Conservation (phyloP, 2,329 filamentous ascomycete genomes). For the Sporothrix inflata region DNA sequence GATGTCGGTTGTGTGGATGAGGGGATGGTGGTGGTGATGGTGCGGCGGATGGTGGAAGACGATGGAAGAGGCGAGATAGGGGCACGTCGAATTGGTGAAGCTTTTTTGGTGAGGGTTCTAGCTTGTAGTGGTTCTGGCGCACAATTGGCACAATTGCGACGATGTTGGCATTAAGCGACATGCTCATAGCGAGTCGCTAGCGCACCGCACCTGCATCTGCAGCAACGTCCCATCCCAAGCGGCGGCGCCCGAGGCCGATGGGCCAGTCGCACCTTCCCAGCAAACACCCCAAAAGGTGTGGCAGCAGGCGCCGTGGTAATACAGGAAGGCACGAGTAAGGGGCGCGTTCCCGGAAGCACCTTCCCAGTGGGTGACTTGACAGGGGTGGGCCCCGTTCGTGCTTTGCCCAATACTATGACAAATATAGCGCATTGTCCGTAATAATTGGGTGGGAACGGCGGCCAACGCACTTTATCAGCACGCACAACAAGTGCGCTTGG, state of each 20-base stretch:
- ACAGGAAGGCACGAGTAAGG: neutral
- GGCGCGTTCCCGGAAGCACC: conserved; percentile 8
- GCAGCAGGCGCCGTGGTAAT: neutral
- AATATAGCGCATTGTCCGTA: conserved; percentile 26
- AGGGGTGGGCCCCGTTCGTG: conserved; percentile 12
- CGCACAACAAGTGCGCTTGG: neutral
- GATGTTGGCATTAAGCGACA: conserved; percentile 17
- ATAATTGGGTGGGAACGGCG: conserved; percentile 16
- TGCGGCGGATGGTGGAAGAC: neutral
- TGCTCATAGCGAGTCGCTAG: conserved; percentile 21
- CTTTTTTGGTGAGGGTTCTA: conserved; percentile 20
- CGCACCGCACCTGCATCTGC: conserved; percentile 10
- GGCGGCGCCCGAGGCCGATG: conserved; percentile 19
- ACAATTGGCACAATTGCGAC: conserved; percentile 19
- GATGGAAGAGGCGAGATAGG: conserved; percentile 14
- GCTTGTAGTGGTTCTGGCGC: neutral
- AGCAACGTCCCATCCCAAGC: conserved; percentile 13
- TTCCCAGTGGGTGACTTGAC: conserved; percentile 4
- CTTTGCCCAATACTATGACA: conserved; percentile 27
- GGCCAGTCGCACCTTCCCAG: neutral
- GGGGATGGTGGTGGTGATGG: neutral
- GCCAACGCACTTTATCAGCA: conserved; percentile 20
- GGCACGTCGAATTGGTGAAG: conserved; percentile 21
- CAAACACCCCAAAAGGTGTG: neutral
- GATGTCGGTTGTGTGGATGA: neutral